phyloP scores from a whole-genome alignment of 192 early-diverging fungal genomes.

The Linnemannia hyalina region DNA sequence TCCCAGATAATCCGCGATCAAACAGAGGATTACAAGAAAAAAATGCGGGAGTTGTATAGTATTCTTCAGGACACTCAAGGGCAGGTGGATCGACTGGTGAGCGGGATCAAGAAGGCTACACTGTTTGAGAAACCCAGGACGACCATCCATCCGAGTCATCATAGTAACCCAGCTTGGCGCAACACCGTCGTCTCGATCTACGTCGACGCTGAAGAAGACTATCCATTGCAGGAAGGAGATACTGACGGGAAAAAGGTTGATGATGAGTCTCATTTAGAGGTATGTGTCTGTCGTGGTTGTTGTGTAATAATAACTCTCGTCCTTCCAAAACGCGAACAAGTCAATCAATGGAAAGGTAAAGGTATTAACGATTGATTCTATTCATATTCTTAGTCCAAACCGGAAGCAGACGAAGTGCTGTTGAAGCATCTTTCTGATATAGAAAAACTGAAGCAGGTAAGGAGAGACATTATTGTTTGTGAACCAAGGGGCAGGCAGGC shows the following conservation, averaged over 20 bases:
- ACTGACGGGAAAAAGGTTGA: not conserved
- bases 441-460: conserved; percentile 49
- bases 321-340: not conserved
- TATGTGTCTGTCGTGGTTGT: not conserved
- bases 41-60: conserved; percentile 39
- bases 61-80: conserved; percentile 40
- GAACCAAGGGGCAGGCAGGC: too few relatives aligned
- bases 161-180: conserved; percentile 27
- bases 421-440: conserved; percentile 35
- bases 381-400: not conserved
- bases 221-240: not conserved
- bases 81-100: conserved; percentile 38
- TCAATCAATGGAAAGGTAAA: not conserved
- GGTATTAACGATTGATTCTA: not conserved
- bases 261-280: conserved; percentile 9
- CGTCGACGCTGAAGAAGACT: conserved; percentile 51
- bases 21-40: conserved; percentile 37
- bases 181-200: conserved; percentile 45
- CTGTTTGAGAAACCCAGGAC: conserved; percentile 36
- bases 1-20: conserved; percentile 47
- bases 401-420: conserved; percentile 10
- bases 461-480: too few relatives aligned
- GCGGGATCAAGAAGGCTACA: conserved; percentile 28
- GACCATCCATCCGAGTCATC: conserved; percentile 11
- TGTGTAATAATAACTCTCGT: too few relatives aligned